Base-by-base conservation (phyloP, 75 land plant genomes). In the Adiantum capillusveneris region DNA sequence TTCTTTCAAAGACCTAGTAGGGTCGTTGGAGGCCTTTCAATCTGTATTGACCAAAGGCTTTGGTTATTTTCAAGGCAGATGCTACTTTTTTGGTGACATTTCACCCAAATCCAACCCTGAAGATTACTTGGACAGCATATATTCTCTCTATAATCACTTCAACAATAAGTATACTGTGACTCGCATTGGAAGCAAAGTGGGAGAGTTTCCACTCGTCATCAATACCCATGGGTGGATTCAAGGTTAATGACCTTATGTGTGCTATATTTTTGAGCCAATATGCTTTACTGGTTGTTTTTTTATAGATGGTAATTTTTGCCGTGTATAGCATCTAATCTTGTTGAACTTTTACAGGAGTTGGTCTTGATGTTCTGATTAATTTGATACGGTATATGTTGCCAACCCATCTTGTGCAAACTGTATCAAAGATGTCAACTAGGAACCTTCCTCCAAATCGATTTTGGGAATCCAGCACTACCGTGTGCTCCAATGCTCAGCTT, bases 211-310 rank as follows among this genome's bases (percentile, higher is more conserved):
- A 25, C 80, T 88, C 22, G 72, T 92, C 44, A 72, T 92, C 12
- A 92, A 92, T 64, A 87, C 97, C 29, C 83, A 80, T 65, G 97
- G 97, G 37, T 88, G 97, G 97, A 79, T 87, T 31, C 82, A 84
- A 80, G 88, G 97, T 91, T 25, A 31, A n/a, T n/a, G n/a, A n/a
- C n/a, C n/a, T n/a, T n/a, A n/a, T n/a, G n/a, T n/a, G n/a, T n/a
- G n/a, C n/a, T n/a, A n/a, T n/a, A n/a, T n/a, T n/a, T n/a, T n/a
- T n/a, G n/a, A n/a, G n/a, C n/a, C n/a, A n/a, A 58, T 56, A n/a
- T 20, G 42, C 37, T 49, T 48, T 60, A 19, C 13, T 22, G 42
- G 18, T 31, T 29, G 14, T 14, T 5, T 49, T 62, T 28, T n/a
- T 36, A 30, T 19, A 25, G 28, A 12, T 25, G 37, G 11, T 27